Evolutionary conservation across 2,329 filamentous ascomycete species (phyloP).

Genomic region (Ambrosiella xylebori): DNA sequence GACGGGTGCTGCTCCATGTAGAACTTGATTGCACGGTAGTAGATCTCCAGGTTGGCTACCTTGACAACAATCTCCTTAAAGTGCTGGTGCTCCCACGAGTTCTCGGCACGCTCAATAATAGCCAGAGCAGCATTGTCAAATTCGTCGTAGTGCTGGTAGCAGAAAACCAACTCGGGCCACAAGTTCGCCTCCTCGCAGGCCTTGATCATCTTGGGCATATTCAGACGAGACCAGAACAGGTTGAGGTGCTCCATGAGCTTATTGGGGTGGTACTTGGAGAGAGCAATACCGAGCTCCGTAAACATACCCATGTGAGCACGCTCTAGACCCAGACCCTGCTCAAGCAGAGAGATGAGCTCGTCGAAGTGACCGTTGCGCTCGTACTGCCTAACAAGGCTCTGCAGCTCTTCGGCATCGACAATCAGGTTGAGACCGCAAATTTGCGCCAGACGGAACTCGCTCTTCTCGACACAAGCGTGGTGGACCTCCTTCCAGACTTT

Average conservation of each 20-base stretch:
- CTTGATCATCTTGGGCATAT: constrained; percentile 91
- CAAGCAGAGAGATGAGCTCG: constrained; percentile 83
- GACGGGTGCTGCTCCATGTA: constrained; percentile 95
- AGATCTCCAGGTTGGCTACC: constrained; percentile 96
- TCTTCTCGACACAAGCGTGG: constrained; percentile 88
- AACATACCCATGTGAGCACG: constrained; percentile 95
- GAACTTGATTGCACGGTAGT: constrained; percentile 93
- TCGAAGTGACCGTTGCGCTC: constrained; percentile 96
- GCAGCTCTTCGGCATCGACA: constrained; percentile 87
- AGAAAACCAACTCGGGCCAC: constrained; percentile 95
- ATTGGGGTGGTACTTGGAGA: constrained; percentile 90
- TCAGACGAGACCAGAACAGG: constrained; percentile 95
- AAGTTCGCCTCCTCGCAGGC: constrained; percentile 87
- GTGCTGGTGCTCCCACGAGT: constrained; percentile 97
- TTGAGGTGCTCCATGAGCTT: constrained; percentile 97
- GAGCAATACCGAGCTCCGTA: constrained; percentile 76
- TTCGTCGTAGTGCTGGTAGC: constrained; percentile 97
- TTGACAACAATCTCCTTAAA: constrained; percentile 99
- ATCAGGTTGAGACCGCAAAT: constrained; percentile 98
- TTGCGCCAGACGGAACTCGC: constrained; percentile 95
- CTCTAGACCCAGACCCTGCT: constrained; percentile 87
- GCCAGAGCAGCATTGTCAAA: constrained; percentile 93
- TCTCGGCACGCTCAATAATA: constrained; percentile 93
- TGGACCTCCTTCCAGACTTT: constrained; percentile 99
- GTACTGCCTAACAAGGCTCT: constrained; percentile 88